These are phyloP conservation scores for Thermothielavioides terrestris DNA, from an alignment of 495 filamentous ascomycete genomes.

Conservation along the genomic window DNA sequence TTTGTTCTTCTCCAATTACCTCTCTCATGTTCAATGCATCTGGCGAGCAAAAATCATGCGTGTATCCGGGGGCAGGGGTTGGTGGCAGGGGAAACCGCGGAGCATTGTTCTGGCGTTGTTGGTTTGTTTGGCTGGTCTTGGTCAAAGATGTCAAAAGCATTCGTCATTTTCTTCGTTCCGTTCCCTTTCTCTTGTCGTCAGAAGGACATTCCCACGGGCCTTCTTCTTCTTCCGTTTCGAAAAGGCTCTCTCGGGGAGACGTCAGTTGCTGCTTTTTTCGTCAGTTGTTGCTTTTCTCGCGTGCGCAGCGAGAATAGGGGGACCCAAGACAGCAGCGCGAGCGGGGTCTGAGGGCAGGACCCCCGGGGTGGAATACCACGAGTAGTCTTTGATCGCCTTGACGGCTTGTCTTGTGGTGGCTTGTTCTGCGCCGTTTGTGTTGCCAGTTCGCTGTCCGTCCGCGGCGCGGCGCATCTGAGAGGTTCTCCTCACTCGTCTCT, in stretches of 20 bases:
- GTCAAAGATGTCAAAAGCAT: too few relatives aligned
- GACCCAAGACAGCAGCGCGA: too few relatives aligned
- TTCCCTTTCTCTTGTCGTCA: neutral
- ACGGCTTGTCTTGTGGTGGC: neutral
- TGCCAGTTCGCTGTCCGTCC: too few relatives aligned
- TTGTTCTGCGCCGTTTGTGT: neutral
- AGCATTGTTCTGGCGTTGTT: conserved; percentile 9
- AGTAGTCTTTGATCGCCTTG: neutral
- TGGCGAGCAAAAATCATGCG: neutral
- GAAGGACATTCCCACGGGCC: too few relatives aligned
- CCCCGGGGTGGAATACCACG: neutral
- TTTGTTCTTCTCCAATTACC: conserved; percentile 6
- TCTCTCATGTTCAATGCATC: conserved; percentile 1
- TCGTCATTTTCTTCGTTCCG: neutral
- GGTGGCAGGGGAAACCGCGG: neutral
- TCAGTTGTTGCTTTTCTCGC: neutral
- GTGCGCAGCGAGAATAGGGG: neutral
- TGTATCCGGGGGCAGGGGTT: neutral
- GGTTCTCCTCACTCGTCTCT: too few relatives aligned
- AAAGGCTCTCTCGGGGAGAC: too few relatives aligned
- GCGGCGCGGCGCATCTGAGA: too few relatives aligned
- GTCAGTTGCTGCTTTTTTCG: neutral
- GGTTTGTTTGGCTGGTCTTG: too few relatives aligned
- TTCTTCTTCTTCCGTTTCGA: too few relatives aligned
- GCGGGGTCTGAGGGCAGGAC: neutral